Evolutionary conservation across 306 rosid genomes (phyloP).

Genomic region (Heteromeles arbutifolia): DNA sequence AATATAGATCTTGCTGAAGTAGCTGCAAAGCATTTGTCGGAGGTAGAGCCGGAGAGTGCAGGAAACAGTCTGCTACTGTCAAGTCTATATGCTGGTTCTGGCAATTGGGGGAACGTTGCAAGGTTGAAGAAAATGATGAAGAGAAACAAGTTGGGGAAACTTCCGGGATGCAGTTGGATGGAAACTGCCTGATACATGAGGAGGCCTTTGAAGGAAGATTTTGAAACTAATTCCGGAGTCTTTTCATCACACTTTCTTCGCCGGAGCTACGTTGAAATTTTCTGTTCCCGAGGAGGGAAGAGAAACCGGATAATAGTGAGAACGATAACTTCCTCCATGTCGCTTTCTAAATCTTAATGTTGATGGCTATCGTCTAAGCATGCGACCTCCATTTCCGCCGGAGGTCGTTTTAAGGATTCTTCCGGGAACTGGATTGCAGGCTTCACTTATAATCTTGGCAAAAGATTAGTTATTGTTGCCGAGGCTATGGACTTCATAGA

Average conservation of each 20-base stretch:
- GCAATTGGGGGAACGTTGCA: constrained; percentile 65
- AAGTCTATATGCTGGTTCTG: constrained; percentile 63
- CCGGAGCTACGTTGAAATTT: not conserved
- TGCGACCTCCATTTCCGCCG: no score
- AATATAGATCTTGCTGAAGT: constrained; percentile 60
- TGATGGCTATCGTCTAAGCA: no score
- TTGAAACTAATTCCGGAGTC: not conserved
- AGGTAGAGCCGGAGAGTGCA: constrained; percentile 71
- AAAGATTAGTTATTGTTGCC: no score
- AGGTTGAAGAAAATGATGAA: constrained; percentile 59
- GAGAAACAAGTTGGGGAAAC: constrained; percentile 45
- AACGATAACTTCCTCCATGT: not conserved
- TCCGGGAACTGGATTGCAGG: no score
- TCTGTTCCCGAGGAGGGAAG: not conserved
- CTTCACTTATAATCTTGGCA: no score
- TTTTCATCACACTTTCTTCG: not conserved
- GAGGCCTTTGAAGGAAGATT: not conserved
- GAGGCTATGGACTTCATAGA: no score
- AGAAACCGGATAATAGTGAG: not conserved
- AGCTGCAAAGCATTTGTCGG: constrained; percentile 61
- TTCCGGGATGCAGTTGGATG: constrained; percentile 88
- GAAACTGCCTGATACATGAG: constrained; percentile 26
- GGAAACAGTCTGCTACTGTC: constrained; percentile 66
- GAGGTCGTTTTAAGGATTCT: no score
- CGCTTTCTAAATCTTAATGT: no score